phyloP scores from a whole-genome alignment of 2,329 filamentous ascomycete species.

The Nakataea oryzae region DNA sequence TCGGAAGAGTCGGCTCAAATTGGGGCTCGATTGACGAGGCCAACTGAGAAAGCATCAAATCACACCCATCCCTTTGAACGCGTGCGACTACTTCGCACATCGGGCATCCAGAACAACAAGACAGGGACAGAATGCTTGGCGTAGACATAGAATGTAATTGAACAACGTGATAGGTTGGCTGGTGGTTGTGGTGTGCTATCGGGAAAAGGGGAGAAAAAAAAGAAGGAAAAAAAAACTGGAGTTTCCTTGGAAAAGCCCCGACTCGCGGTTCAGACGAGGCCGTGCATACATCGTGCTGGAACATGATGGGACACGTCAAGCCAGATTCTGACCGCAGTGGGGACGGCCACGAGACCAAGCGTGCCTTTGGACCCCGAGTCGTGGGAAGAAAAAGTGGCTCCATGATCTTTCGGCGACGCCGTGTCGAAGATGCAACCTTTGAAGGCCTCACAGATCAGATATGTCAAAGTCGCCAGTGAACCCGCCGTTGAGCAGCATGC shows the following conservation, averaged over 20 bases:
- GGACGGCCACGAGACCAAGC: not conserved
- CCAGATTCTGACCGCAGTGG: not conserved
- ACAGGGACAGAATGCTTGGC: not conserved
- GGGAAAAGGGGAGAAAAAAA: no score
- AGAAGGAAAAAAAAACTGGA: no score
- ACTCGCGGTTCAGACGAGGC: not conserved
- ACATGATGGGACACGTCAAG: not conserved
- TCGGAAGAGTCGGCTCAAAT: not conserved
- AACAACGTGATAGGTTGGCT: not conserved
- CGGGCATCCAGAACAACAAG: not conserved
- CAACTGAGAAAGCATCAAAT: not conserved
- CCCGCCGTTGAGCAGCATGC: constrained; percentile 55
- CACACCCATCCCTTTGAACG: not conserved
- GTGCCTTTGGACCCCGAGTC: not conserved
- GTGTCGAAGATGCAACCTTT: not conserved
- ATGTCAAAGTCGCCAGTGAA: constrained; percentile 51
- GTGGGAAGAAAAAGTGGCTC: not conserved
- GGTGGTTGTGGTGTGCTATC: not conserved
- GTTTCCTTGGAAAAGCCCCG: not conserved
- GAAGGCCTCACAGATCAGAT: constrained; percentile 20
- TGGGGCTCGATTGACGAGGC: not conserved
- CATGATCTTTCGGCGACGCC: not conserved
- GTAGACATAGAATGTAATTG: not conserved
- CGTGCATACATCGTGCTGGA: not conserved
- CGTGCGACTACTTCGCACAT: not conserved